These are phyloP conservation scores for Fusarium fujikuroi DNA, from an alignment of 2,329 filamentous ascomycete species.

Conservation along the genomic window DNA sequence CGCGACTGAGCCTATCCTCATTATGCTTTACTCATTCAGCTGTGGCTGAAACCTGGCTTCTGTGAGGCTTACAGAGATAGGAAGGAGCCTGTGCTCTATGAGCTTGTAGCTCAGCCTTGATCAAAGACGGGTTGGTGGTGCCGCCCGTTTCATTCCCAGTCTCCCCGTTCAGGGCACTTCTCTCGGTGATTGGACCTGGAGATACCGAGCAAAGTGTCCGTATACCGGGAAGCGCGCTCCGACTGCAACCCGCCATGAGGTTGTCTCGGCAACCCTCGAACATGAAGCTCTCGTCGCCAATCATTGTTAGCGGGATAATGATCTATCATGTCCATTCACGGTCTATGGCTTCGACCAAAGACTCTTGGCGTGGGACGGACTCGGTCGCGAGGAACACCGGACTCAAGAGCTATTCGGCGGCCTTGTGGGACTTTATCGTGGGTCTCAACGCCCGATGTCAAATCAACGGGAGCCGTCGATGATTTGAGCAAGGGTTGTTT, in stretches of 20 bases:
- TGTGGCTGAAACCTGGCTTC: constrained; percentile 26
- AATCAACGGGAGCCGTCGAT: constrained; percentile 1
- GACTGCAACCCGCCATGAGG: constrained; percentile 1
- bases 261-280: background rate
- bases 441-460: constrained; percentile 16
- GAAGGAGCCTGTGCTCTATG: background rate
- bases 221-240: constrained; percentile 12
- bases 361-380: constrained; percentile 27
- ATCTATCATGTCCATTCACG: constrained; percentile 26
- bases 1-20: constrained; percentile 2
- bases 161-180: background rate
- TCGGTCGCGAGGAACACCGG: constrained; percentile 7
- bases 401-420: constrained; percentile 1
- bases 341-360: constrained; percentile 18
- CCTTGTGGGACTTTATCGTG: constrained; percentile 23
- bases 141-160: constrained; percentile 9
- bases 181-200: background rate
- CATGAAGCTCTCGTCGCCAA: constrained; percentile 7
- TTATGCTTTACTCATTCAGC: constrained; percentile 14
- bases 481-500: background rate
- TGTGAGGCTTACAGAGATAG: background rate
- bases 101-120: background rate
- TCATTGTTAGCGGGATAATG: constrained; percentile 1
- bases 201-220: background rate
- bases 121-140: background rate